Evolutionary conservation across 1,284 basidiomycete genomes (phyloP).

Genomic region (Paramarasmius palmivorus): DNA sequence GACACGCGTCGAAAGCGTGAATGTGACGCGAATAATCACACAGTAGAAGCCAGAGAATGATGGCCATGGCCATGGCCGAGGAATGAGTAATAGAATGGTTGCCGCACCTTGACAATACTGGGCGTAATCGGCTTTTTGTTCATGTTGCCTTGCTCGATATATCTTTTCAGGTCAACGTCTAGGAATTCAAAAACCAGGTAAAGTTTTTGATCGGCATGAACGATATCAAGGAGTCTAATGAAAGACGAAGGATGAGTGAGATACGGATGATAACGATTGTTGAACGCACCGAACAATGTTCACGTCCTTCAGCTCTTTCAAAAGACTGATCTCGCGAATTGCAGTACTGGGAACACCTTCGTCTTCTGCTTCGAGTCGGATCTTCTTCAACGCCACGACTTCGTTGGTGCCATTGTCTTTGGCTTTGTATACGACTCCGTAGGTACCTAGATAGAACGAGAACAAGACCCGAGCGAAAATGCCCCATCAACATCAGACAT

Average conservation of each 20-base stretch:
- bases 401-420: slow-evolving; percentile 73
- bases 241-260: slow-evolving; percentile 15
- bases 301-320: slow-evolving; percentile 96
- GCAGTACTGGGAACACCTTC: slow-evolving; percentile 98
- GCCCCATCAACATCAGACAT: slow-evolving; percentile 3
- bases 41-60: background rate
- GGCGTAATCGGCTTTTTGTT: slow-evolving; percentile 69
- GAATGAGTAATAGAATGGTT: slow-evolving; percentile 8
- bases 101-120: slow-evolving; percentile 83
- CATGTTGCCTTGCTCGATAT: slow-evolving; percentile 88
- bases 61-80: background rate
- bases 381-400: slow-evolving; percentile 96
- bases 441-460: slow-evolving; percentile 71
- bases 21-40: slow-evolving; percentile 16
- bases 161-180: slow-evolving; percentile 93
- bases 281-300: slow-evolving; percentile 83
- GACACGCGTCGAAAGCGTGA: slow-evolving; percentile 17
- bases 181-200: slow-evolving; percentile 97
- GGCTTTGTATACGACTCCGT: slow-evolving; percentile 97
- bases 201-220: slow-evolving; percentile 95
- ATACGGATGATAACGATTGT: slow-evolving; percentile 6
- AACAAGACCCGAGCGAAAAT: no score
- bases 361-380: slow-evolving; percentile 96
- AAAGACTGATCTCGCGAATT: slow-evolving; percentile 94
- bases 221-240: slow-evolving; percentile 90